Conservation (phyloP, 2,329 filamentous ascomycete species). For the Biscogniauxia sp. region DNA sequence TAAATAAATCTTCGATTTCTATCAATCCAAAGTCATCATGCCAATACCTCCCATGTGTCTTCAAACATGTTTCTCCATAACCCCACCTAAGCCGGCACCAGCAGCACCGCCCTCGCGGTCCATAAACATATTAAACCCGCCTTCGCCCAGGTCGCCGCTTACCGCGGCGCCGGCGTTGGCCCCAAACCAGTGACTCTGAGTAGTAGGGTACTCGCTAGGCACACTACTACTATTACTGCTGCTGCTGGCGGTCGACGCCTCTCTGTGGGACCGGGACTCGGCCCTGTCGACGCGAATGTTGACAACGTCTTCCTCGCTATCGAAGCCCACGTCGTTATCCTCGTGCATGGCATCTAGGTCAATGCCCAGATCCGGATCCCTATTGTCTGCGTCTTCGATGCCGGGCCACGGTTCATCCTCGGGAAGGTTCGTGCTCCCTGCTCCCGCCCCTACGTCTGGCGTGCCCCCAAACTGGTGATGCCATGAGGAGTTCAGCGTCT, state of each 20-base stretch:
- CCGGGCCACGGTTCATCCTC: slow-evolving; percentile 59
- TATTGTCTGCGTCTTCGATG: slow-evolving; percentile 56
- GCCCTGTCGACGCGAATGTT: slow-evolving; percentile 25
- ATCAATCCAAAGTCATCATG: no score
- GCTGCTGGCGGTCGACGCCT: not conserved
- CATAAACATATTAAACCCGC: not conserved
- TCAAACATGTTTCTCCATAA: not conserved
- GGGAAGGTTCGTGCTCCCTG: slow-evolving; percentile 29
- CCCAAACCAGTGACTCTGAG: not conserved
- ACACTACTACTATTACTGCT: not conserved
- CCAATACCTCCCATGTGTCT: no score
- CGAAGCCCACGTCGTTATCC: slow-evolving; percentile 5
- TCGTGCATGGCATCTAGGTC: slow-evolving; percentile 1
- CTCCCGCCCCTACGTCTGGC: slow-evolving; percentile 7
- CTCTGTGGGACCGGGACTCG: not conserved
- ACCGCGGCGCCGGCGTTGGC: not conserved
- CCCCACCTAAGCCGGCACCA: not conserved
- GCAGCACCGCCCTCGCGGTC: not conserved
- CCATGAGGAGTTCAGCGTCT: slow-evolving; percentile 11
- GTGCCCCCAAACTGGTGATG: not conserved
- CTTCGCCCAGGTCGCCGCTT: not conserved
- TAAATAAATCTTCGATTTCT: no score
- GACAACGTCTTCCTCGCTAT: slow-evolving; percentile 7
- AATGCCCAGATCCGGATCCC: slow-evolving; percentile 38
- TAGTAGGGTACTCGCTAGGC: not conserved